phyloP scores from a whole-genome alignment of 768 basidiomycete genomes.

The Solioccasus polychromus region DNA sequence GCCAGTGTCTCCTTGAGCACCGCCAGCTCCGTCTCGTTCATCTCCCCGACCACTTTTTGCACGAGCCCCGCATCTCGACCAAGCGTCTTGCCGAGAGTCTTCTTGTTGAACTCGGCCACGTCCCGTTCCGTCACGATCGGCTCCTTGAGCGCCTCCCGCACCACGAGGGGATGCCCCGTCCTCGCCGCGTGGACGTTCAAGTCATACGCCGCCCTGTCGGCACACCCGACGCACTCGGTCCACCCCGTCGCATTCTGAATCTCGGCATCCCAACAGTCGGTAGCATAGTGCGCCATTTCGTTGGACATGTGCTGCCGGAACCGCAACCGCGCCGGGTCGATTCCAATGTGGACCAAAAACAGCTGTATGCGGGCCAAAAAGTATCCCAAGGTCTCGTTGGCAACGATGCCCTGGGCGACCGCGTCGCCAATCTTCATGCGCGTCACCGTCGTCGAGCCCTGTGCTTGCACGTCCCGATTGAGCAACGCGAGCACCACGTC shows the following conservation, averaged over 20 bases:
- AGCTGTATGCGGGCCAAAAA: constrained; percentile 91
- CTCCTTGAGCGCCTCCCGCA: constrained; percentile 81
- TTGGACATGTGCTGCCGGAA: constrained; percentile 99
- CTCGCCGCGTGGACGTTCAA: constrained; percentile 81
- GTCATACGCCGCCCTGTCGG: constrained; percentile 97
- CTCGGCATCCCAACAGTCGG: constrained; percentile 99
- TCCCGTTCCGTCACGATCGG: constrained; percentile 80
- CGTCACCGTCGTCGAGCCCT: constrained; percentile 62
- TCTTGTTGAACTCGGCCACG: constrained; percentile 82
- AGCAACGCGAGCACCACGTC: constrained; percentile 75
- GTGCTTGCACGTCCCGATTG: constrained; percentile 77
- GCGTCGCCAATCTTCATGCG: constrained; percentile 85
- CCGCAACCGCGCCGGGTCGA: constrained; percentile 76
- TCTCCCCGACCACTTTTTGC: constrained; percentile 58
- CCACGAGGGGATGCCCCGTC: constrained; percentile 84
- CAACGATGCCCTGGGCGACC: constrained; percentile 80
- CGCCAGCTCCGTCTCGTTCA: constrained; percentile 64
- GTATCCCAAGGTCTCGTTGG: constrained; percentile 97
- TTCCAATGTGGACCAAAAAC: constrained; percentile 88
- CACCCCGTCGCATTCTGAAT: constrained; percentile 83
- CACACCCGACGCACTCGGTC: constrained; percentile 99
- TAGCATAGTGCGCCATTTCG: constrained; percentile 99
- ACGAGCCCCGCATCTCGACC: constrained; percentile 75
- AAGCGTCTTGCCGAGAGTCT: constrained; percentile 83
- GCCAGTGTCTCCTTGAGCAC: constrained; percentile 69